Base-by-base conservation (phyloP, 2,329 filamentous ascomycete species). In the Xylariaceae sp. region DNA sequence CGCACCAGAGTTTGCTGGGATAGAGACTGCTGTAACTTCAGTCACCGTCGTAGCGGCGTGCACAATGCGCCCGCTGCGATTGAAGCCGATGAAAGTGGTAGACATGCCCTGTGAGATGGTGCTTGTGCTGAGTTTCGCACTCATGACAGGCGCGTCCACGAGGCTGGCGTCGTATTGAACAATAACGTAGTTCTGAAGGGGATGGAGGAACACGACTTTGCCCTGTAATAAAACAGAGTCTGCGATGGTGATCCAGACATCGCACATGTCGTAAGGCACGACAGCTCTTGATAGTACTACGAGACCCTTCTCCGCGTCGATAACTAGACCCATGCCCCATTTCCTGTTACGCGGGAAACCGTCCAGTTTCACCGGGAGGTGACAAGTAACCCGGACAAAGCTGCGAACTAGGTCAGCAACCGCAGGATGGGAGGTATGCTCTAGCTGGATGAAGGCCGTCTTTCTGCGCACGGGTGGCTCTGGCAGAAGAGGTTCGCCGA, bases 81-180 rank as follows among this genome's bases (percentile, higher is more conserved):
- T 99, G 78, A 96, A 95, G n/a, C 94, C 95, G 64, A 99, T 89
- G 75, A 99, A 99, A 66, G 96, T 92, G 0, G 92, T 97, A 59
- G 93, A 88, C 53, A 92, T 90, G 42, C 94, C 94, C 77, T 97
- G 94, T 55, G 91, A 92, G 72, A 97, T 91, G 68, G 87, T 86
- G 58, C 90, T 85, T 4, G 81, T 86, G 69, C 91, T 91, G 53
- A 99, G 82, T 68, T 85, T 89, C 3, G 95, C 94, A 64, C 89
- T 93, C 77, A 92, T 85, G 10, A 99, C 92, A 0, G 94, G 92
- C 1, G 93, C 94, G 70, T 96, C 86, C n/a, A 97, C 95, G 15
- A 99, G 83, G 45, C 84, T 86, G 1, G 94, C 90, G 72, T 99
- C 93, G 73, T 99, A 99, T 76, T 96, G 88, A 68, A 99, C 85